These are phyloP conservation scores for Alternaria solani DNA, from an alignment of 2,329 filamentous ascomycete genomes.

Conservation along the genomic window DNA sequence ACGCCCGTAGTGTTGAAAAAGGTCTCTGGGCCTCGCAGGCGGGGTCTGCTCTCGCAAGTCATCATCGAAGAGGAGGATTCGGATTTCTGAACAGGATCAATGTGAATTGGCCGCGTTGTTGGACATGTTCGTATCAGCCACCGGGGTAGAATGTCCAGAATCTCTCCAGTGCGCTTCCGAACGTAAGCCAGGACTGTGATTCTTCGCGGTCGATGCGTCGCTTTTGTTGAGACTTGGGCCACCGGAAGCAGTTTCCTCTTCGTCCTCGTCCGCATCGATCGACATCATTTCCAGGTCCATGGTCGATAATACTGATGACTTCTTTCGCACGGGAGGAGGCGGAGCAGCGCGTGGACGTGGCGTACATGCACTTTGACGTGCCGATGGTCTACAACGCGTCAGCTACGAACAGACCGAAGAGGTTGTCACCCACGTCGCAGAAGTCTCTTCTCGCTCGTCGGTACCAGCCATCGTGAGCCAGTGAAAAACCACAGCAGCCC, in stretches of 20 bases:
- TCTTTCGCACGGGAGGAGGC: background rate
- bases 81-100: constrained; percentile 48
- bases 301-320: background rate
- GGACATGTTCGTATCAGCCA: background rate
- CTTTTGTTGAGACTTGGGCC: background rate
- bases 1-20: constrained; percentile 37
- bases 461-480: constrained; percentile 45
- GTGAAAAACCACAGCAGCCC: constrained; percentile 45
- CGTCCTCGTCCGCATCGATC: background rate
- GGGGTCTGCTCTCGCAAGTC: constrained; percentile 68
- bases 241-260: background rate
- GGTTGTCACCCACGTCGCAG: constrained; percentile 19
- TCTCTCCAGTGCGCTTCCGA: constrained; percentile 5
- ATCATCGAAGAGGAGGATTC: constrained; percentile 77
- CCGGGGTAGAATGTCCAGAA: constrained; percentile 14
- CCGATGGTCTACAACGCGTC: background rate
- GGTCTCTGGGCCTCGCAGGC: constrained; percentile 39
- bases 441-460: constrained; percentile 26
- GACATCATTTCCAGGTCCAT: background rate
- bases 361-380: background rate
- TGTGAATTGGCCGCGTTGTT: background rate
- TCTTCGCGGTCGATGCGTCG: background rate
- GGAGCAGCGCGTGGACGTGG: background rate
- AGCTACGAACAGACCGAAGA: background rate
- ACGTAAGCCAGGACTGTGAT: background rate